Percentiles rank a stretch among this genome's conserved stretches.
These are phyloP conservation scores for Mariannaea elegans DNA, from an alignment of 2,329 filamentous ascomycete species.

Conservation along the genomic window DNA sequence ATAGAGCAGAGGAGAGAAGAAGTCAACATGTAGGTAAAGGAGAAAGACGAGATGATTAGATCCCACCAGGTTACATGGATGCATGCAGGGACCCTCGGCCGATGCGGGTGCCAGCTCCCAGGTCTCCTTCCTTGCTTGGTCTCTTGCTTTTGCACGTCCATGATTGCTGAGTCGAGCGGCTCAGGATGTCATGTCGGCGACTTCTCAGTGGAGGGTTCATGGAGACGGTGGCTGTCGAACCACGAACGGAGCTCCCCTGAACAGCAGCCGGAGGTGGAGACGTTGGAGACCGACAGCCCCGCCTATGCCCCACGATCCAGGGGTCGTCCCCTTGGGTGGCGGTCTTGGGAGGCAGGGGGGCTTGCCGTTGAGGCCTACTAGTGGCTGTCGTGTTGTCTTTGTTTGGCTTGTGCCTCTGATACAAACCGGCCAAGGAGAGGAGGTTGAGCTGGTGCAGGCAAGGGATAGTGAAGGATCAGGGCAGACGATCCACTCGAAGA, in stretches of 20 bases:
- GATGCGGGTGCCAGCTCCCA: background rate
- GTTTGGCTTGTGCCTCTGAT: too few species aligned
- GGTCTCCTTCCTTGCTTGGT: background rate
- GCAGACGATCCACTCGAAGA: slow-evolving; percentile 6
- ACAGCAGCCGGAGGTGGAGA: slow-evolving; percentile 20
- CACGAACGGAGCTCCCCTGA: slow-evolving; percentile 32
- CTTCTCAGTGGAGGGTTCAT: background rate
- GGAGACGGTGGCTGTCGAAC: slow-evolving; percentile 25
- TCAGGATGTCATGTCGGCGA: background rate
- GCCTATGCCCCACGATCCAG: slow-evolving; percentile 17
- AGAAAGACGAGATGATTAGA: slow-evolving; percentile 30
- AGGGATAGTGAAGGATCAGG: slow-evolving; percentile 11
- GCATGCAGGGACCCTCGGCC: slow-evolving; percentile 2
- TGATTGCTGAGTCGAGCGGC: background rate
- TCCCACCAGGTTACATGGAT: slow-evolving; percentile 31
- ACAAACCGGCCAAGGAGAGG: too few species aligned
- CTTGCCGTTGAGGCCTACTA: background rate
- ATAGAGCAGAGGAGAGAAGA: slow-evolving; percentile 3
- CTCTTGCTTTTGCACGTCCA: background rate
- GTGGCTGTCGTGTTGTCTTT: background rate
- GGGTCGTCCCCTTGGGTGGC: slow-evolving; percentile 13
- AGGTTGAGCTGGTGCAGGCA: too few species aligned
- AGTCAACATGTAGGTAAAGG: background rate
- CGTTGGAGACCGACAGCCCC: background rate
- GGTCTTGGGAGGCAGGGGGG: slow-evolving; percentile 2